Conservation (phyloP, 2,329 filamentous ascomycete species). For the Fusarium sp. region DNA sequence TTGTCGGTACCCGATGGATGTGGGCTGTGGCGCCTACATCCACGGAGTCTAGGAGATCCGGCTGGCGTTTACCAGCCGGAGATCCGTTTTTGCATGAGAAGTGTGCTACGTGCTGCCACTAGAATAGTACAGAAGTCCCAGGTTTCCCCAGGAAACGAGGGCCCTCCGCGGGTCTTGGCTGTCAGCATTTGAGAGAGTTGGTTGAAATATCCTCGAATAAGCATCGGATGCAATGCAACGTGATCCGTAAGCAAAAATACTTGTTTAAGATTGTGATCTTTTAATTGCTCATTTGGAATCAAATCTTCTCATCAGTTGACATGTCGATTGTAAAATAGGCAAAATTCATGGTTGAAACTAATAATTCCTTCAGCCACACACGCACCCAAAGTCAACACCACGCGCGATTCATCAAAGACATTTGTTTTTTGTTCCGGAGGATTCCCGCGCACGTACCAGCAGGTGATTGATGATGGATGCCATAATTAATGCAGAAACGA, state of each 20-base stretch:
- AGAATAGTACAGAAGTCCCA: neutral
- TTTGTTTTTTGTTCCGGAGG: neutral
- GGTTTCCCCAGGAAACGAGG: slow-evolving; percentile 7
- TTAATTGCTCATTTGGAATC: slow-evolving; percentile 12
- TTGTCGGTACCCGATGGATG: neutral
- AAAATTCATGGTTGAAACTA: neutral
- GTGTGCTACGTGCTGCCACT: neutral
- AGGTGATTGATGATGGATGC: neutral
- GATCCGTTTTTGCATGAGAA: neutral
- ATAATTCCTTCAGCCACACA: neutral
- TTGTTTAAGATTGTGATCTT: neutral
- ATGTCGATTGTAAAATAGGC: neutral
- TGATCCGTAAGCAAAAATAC: slow-evolving; percentile 2
- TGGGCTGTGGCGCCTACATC: neutral
- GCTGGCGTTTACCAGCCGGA: neutral
- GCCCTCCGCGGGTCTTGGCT: neutral
- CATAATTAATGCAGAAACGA: neutral
- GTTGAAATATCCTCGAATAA: neutral
- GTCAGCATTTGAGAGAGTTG: neutral
- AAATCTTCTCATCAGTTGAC: neutral
- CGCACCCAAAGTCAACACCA: neutral
- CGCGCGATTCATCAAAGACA: neutral
- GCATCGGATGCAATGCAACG: neutral
- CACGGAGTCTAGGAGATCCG: slow-evolving; percentile 24
- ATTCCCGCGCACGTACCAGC: neutral